These are phyloP conservation scores for Diaporthe sp. DNA, from an alignment of 2,329 filamentous ascomycete genomes.

Conservation along the genomic window DNA sequence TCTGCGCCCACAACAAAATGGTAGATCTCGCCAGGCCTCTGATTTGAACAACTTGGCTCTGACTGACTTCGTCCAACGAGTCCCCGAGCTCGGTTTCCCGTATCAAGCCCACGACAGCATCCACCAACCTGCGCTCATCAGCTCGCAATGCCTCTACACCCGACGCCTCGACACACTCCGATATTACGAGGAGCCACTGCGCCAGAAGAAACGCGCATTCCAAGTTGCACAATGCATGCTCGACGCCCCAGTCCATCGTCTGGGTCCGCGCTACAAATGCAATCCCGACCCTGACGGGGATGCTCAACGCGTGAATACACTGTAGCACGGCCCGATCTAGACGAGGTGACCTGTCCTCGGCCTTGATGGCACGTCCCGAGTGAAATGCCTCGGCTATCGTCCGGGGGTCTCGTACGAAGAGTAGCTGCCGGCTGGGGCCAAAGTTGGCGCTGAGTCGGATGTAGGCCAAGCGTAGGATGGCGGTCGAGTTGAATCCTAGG, in stretches of 20 bases:
- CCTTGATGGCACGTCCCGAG: constrained; percentile 41
- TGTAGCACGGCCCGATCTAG: constrained; percentile 62
- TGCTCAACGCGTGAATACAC: constrained; percentile 64
- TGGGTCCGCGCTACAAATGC: constrained; percentile 63
- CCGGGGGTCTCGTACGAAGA: constrained; percentile 40
- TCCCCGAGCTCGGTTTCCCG: not conserved
- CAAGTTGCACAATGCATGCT: constrained; percentile 63
- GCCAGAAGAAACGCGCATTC: constrained; percentile 60
- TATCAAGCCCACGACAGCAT: not conserved
- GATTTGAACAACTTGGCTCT: not conserved
- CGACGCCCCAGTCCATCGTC: constrained; percentile 65
- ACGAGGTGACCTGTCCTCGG: constrained; percentile 49
- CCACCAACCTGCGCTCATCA: not conserved
- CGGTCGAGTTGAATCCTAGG: constrained; percentile 59
- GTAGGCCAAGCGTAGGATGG: constrained; percentile 44
- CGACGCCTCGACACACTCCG: not conserved
- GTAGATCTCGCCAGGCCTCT: not conserved
- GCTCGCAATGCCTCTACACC: not conserved
- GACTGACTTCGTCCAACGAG: not conserved
- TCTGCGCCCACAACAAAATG: not conserved
- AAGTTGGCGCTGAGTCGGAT: constrained; percentile 39
- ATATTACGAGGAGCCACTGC: constrained; percentile 50
- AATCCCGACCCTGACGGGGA: constrained; percentile 63
- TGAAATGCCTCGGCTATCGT: not conserved
- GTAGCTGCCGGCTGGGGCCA: constrained; percentile 50